Evolutionary conservation across 2,329 filamentous ascomycete species (phyloP).

Genomic region (Aspergillus sp.): DNA sequence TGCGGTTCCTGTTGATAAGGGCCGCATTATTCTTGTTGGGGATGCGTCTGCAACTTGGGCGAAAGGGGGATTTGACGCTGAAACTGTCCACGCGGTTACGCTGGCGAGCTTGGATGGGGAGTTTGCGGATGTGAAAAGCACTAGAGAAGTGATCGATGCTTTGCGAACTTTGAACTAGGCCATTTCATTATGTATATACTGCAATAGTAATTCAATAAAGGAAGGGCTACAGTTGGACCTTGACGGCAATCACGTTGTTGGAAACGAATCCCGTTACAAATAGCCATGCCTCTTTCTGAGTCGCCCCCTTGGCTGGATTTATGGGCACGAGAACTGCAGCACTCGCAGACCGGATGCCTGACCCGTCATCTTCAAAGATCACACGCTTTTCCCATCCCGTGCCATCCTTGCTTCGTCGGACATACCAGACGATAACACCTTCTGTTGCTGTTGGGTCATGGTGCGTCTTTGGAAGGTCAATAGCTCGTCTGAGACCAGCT

Average conservation of each 20-base stretch:
- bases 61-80: conserved; percentile 46
- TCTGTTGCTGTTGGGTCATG: conserved; percentile 38
- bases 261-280: conserved; percentile 59
- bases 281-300: conserved; percentile 54
- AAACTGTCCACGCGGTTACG: conserved; percentile 47
- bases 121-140: conserved; percentile 45
- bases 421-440: conserved; percentile 51
- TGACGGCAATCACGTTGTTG: conserved; percentile 51
- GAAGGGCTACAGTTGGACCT: conserved; percentile 48
- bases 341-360: conserved; percentile 50
- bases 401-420: conserved; percentile 22
- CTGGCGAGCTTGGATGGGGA: conserved; percentile 48
- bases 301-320: conserved; percentile 45
- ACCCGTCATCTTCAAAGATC: conserved; percentile 60
- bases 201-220: background rate
- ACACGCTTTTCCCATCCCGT: conserved; percentile 46
- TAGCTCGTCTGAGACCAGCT: conserved; percentile 47
- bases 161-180: conserved; percentile 16
- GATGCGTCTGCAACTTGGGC: conserved; percentile 51
- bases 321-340: conserved; percentile 55
- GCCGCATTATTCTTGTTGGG: conserved; percentile 43
- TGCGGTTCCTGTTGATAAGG: conserved; percentile 22
- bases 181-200: background rate
- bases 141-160: conserved; percentile 37
- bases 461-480: conserved; percentile 40